Base-by-base conservation (phyloP, 176 grass and related monocot genomes). In the Metroxylon sagu region DNA sequence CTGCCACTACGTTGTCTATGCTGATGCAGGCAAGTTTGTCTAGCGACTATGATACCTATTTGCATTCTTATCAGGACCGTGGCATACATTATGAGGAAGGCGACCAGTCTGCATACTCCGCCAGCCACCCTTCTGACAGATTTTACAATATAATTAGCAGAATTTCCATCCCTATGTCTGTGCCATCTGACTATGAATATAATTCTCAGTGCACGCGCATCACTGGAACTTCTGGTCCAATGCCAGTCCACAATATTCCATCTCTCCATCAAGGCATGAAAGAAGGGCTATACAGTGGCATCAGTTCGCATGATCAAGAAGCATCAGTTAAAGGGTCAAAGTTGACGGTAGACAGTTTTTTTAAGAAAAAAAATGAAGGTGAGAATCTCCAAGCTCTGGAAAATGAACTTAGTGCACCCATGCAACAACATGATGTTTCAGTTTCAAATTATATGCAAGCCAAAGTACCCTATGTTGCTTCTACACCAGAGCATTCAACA, bases 151-250 rank as follows among this genome's bases (percentile, higher is more conserved):
- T 43, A 26, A 65, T 73, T 49, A 66, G 26, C 28, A 83, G 73
- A 57, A 60, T 72, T 27, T 89, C 88, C 58, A 81, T 85, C 53
- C 94, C 81, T 68, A 27, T 85, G 29, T 85, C 81, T 25, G 19
- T 57, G 19, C 84, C 81, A 43, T 79, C 78, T 69, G 73, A 85
- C 78, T 93, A 76, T 77, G 74, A 25, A 57, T 88, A 74, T 61
- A 16, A 39, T 16, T 88, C 81, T 49, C 79, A 90, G 54, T 85
- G 81, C 16, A 57, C 53, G 2, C 78, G 81, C 66, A 48, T 74
- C 74, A 80, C 75, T 5, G 84, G 78, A 14, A 49, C 48, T 50
- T 64, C 70, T 69, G 49, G 66, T 76, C 67, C 83, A 57, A 49
- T 69, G 39, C 74, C n/a, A 54, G 66, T 61, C 56, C 53, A 70